Base-by-base conservation (phyloP, 257 asterid genomes). In the Pogostemon cablin region DNA sequence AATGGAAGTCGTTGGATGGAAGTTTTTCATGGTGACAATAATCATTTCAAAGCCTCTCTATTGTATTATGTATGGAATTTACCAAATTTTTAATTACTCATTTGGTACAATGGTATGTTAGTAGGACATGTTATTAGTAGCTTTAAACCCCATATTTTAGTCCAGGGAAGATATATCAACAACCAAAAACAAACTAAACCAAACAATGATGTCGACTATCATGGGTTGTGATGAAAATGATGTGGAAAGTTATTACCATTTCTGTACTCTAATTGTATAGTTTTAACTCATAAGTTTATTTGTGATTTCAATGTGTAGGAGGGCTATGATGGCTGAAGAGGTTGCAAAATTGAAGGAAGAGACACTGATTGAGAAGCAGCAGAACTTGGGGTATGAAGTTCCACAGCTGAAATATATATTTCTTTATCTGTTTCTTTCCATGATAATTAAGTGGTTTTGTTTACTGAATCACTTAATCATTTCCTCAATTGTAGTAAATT, bases 291-390 rank as follows among this genome's bases (percentile, higher is more conserved):
- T 25, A 50, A 62, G 48, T 71, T 34, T 74, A 48, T 66, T 11
- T 70, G 49, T 47, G 57, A 55, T 57, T 34, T 72, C 32, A 65
- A 12, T 42, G 25, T 72, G 35, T 41, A 95, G 99, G 98, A 84
- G 97, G 78, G 82, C 93, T 55, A 86, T 80, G 82, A 89, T 95
- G 96, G 97, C 93, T 55, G 95, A 88, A 79, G 99, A 95, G 78
- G 75, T 85, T 65, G 88, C 90, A 46, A 87, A 80, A 76, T 72
- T 95, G 83, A 91, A 88, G 90, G 97, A 91, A 78, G 96, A 91
- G 73, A 90, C 84, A 42, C 77, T 76, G 65, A 64, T 81, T 62
- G 77, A 68, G 77, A 86, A 82, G 78, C 92, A 82, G 71, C 91
- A 84, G 69, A 79, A 83, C 73, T 68, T 80, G 49, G 88, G 98